These are phyloP conservation scores for Diaporthe ampelina DNA, from an alignment of 2,329 filamentous ascomycete species.

Conservation along the genomic window DNA sequence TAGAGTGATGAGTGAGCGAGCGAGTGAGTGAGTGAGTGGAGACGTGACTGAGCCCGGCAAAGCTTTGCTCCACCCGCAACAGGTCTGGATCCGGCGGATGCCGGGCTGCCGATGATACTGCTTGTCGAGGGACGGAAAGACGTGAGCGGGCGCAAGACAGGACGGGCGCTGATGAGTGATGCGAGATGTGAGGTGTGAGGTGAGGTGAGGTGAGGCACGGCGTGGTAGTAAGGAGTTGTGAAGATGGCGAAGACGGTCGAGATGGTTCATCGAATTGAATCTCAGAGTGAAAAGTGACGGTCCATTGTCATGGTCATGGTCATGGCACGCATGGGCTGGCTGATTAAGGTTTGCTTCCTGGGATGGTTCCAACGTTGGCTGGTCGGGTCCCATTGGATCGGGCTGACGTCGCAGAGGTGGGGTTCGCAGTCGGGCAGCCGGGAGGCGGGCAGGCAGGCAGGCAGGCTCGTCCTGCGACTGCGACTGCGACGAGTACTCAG, in stretches of 20 bases:
- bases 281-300: background rate
- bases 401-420: slow-evolving; percentile 23
- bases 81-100: background rate
- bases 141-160: background rate
- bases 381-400: slow-evolving; percentile 29
- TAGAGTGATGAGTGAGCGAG: background rate
- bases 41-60: background rate
- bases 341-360: slow-evolving; percentile 24
- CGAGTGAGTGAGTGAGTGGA: background rate
- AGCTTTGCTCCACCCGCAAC: slow-evolving; percentile 4
- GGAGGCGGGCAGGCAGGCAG: slow-evolving; percentile 12
- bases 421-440: slow-evolving; percentile 7
- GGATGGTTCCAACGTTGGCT: slow-evolving; percentile 20
- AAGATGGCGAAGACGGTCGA: slow-evolving; percentile 1
- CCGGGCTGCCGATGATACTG: background rate
- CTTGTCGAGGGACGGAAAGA: background rate
- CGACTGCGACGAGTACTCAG: too few relatives aligned
- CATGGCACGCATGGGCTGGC: slow-evolving; percentile 12
- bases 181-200: background rate
- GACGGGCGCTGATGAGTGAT: background rate
- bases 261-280: slow-evolving; percentile 7
- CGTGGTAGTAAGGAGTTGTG: background rate
- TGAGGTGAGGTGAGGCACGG: background rate
- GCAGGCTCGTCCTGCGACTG: too few relatives aligned
- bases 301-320: slow-evolving; percentile 12